phyloP scores from a whole-genome alignment of 169 alveolate species.

The Babesia divergens region DNA sequence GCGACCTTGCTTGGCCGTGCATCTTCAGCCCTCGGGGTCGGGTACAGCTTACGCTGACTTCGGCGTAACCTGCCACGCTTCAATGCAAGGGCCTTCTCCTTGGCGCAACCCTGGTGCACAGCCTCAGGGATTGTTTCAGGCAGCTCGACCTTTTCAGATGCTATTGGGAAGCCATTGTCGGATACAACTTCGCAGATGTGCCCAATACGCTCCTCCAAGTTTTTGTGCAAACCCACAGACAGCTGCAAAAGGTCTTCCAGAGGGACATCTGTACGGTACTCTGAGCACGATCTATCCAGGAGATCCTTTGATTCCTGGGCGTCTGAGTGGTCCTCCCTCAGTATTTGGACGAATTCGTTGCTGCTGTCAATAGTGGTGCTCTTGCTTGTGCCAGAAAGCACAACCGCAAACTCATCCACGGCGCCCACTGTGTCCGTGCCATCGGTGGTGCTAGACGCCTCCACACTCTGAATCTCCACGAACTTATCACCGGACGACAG shows the following conservation, averaged over 20 bases:
- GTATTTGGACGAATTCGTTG: constrained; percentile 18
- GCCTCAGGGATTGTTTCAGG: constrained; percentile 26
- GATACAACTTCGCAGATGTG: neutral
- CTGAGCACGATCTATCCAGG: neutral
- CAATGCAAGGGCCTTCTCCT: constrained; percentile 15
- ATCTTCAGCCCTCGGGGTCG: constrained; percentile 20
- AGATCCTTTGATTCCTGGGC: neutral
- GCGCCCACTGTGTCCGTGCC: neutral
- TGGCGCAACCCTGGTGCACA: constrained; percentile 15
- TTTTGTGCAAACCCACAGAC: constrained; percentile 39
- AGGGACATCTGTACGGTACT: constrained; percentile 34
- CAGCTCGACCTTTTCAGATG: constrained; percentile 3
- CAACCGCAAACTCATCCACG: neutral
- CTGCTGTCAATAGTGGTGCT: neutral
- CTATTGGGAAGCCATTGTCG: neutral
- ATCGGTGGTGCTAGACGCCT: constrained; percentile 8
- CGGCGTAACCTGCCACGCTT: constrained; percentile 29
- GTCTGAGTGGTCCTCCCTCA: neutral
- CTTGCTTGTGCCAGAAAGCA: neutral
- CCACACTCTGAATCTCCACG: neutral
- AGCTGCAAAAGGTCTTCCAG: constrained; percentile 42
- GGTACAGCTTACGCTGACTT: constrained; percentile 19
- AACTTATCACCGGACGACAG: neutral
- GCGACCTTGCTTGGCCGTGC: constrained; percentile 10
- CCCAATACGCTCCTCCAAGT: constrained; percentile 26